Evolutionary conservation across 2,329 filamentous ascomycete genomes (phyloP), one percentile per base, ranked within the genome.

Genomic region (Macroventuria anomochaeta): DNA sequence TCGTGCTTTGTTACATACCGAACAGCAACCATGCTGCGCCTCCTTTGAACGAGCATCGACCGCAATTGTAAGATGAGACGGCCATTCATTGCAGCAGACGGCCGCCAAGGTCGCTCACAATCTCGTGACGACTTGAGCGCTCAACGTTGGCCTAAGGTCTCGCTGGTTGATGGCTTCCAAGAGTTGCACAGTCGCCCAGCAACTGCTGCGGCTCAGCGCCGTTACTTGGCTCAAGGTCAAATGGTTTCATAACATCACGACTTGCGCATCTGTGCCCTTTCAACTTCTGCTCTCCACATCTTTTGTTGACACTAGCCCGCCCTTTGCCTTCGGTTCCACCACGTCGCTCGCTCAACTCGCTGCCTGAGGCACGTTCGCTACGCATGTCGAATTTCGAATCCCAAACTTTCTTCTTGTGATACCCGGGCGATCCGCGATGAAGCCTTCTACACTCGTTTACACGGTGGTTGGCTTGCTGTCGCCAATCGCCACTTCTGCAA

Each of bases 181-280:
- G 58, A 57, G 47, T 55, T 46, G 58, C 56, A 59, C 58, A 54
- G 56, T 59, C 43, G 58, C 58, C 56, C 53, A 61, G 58, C 39
- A 42, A 39, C 42, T 53, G 56, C 58, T 59, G 58, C 49, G 53
- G 56, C 57, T 54, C 52, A 49, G 49, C 53, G 58, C 58, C 50
- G 55, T 55, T 46, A 57, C 58, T 61, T 61, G 58, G 58, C 58
- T 57, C 28, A 29, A 20, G 36, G 44, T 42, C 49, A 59, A 61
- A 53, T 53, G 57, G 58, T 59, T 59, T 55, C 53, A 59, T 57
- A 57, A 57, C 58, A 54, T 53, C 57, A 57, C 43, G 36, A 49
- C 53, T 57, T 55, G 49, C 50, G 43, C 44, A 33, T 44, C 43
- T 28, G 12, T 28, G 20, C 12, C 18, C 23, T 39, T 20, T 17